These are phyloP conservation scores for Paecilomyces variotii DNA, from an alignment of 2,329 filamentous ascomycete species.

Conservation along the genomic window DNA sequence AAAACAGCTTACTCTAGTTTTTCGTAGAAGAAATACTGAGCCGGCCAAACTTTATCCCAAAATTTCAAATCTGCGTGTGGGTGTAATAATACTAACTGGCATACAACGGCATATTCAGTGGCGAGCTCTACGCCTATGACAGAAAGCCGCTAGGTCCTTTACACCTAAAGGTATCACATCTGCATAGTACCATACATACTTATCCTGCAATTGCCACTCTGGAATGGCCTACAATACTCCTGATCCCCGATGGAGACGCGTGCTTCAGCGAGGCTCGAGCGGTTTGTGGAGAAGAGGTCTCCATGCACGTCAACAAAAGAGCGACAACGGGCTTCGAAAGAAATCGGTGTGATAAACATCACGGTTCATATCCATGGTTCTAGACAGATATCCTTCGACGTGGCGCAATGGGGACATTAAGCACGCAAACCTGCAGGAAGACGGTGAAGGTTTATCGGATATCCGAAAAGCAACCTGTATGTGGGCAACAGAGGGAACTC, in stretches of 20 bases:
- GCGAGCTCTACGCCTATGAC: neutral
- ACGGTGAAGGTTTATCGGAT: neutral
- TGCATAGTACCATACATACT: neutral
- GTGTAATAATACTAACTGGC: neutral
- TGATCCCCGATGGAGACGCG: neutral
- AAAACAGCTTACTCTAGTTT: neutral
- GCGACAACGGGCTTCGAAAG: neutral
- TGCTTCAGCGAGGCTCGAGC: neutral
- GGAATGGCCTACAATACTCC: neutral
- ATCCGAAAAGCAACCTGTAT: neutral
- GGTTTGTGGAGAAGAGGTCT: neutral
- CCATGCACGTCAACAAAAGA: neutral
- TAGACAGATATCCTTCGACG: neutral
- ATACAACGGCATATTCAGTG: neutral
- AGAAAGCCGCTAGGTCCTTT: neutral
- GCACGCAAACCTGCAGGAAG: neutral
- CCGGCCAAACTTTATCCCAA: neutral
- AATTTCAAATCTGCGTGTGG: neutral
- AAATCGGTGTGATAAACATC: neutral
- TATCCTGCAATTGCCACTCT: too few species aligned
- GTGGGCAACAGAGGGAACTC: neutral
- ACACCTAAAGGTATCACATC: neutral
- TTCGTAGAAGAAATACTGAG: neutral
- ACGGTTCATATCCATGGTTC: neutral
- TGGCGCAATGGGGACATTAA: neutral